Conservation (phyloP, 2,329 filamentous ascomycete species). For the Xylaria sp. region DNA sequence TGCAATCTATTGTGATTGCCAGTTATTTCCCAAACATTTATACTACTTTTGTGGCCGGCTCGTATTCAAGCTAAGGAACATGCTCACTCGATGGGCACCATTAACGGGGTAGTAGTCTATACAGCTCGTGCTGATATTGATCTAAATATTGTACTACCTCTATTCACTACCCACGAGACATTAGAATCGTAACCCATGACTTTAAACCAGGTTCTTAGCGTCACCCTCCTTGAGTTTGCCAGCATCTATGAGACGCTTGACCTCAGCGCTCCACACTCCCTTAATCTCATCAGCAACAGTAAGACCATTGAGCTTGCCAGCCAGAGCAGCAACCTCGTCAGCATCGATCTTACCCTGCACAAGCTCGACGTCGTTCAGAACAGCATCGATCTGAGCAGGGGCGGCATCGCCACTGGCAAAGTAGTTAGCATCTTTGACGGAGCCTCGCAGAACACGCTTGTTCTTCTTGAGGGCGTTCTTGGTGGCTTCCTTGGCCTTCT, state of each 20-base stretch:
- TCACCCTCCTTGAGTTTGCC: conserved; percentile 91
- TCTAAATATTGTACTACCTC: conserved; percentile 10
- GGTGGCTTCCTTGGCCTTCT: conserved; percentile 98
- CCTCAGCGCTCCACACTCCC: conserved; percentile 81
- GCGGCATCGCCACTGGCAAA: conserved; percentile 79
- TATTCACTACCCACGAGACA: conserved; percentile 7
- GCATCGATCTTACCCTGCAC: conserved; percentile 89
- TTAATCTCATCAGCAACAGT: conserved; percentile 89
- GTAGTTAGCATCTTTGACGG: conserved; percentile 98
- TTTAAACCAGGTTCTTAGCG: conserved; percentile 63
- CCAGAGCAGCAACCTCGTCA: conserved; percentile 88
- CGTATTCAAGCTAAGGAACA: neutral
- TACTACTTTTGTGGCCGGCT: neutral
- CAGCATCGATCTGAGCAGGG: conserved; percentile 81
- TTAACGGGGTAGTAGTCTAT: neutral
- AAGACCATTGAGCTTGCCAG: conserved; percentile 80
- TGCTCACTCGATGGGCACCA: neutral
- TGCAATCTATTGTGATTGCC: no score
- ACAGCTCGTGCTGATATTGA: conserved; percentile 16
- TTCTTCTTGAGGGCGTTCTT: conserved; percentile 99
- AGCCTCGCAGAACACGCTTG: conserved; percentile 94
- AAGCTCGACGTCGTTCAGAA: conserved; percentile 86
- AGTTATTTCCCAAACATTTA: neutral
- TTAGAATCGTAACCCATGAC: neutral
- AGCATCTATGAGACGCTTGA: conserved; percentile 78